These are phyloP conservation scores for Colletotrichum somersetense DNA, from an alignment of 2,329 filamentous ascomycete genomes.

Conservation along the genomic window DNA sequence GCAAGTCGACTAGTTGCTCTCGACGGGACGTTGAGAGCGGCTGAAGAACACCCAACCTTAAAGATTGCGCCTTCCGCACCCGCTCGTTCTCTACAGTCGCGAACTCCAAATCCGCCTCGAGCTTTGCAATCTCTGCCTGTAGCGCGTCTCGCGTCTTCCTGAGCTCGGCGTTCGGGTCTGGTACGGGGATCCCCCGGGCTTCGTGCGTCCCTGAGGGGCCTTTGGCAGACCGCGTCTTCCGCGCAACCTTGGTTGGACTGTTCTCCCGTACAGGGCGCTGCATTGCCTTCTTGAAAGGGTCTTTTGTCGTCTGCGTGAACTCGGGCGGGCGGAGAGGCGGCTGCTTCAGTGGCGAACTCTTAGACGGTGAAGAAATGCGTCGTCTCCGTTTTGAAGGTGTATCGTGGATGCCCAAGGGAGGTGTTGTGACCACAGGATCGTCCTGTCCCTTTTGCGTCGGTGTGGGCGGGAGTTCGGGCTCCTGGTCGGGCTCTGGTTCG, in stretches of 20 bases:
- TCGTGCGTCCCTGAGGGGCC: slow-evolving; percentile 48
- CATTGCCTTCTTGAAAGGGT: slow-evolving; percentile 41
- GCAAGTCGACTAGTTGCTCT: slow-evolving; percentile 55
- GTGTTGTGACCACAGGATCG: slow-evolving; percentile 67
- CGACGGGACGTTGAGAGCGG: slow-evolving; percentile 51
- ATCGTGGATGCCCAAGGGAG: slow-evolving; percentile 70
- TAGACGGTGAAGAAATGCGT: slow-evolving; percentile 54
- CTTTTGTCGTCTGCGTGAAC: slow-evolving; percentile 12
- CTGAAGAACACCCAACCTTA: slow-evolving; percentile 49
- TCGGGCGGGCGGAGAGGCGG: slow-evolving; percentile 51
- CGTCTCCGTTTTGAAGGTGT: slow-evolving; percentile 66
- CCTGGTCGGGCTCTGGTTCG: slow-evolving; percentile 46
- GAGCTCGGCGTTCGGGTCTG: slow-evolving; percentile 62
- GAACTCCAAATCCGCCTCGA: slow-evolving; percentile 70
- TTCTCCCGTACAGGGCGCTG: slow-evolving; percentile 17
- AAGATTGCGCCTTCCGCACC: slow-evolving; percentile 57
- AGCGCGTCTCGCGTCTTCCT: slow-evolving; percentile 66
- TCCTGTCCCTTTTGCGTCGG: slow-evolving; percentile 61
- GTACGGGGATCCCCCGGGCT: slow-evolving; percentile 57
- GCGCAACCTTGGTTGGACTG: slow-evolving; percentile 12
- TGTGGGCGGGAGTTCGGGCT: slow-evolving; percentile 75
- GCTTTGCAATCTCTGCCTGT: slow-evolving; percentile 64
- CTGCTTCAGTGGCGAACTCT: slow-evolving; percentile 65
- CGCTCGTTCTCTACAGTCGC: slow-evolving; percentile 71
- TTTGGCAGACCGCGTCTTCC: slow-evolving; percentile 13